Conservation (phyloP, 441 rosid species). For the Macaranga tanarius region DNA sequence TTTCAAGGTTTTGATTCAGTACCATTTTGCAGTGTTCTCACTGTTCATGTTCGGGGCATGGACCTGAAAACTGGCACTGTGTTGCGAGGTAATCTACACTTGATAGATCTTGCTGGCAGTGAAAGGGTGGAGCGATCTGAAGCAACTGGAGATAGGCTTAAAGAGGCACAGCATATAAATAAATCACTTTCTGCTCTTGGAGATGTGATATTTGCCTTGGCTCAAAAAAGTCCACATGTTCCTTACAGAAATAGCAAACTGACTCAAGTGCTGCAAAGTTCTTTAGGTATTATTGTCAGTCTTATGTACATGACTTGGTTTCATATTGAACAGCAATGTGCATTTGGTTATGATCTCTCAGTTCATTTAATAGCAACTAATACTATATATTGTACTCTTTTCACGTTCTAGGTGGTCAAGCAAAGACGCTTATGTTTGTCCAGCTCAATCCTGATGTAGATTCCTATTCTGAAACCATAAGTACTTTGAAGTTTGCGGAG, state of each 20-base stretch:
- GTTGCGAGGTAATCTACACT: slow-evolving; percentile 35
- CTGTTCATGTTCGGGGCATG: slow-evolving; percentile 36
- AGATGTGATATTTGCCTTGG: slow-evolving; percentile 38
- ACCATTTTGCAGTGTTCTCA: slow-evolving; percentile 32
- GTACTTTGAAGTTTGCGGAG: slow-evolving; percentile 41
- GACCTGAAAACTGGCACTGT: slow-evolving; percentile 32
- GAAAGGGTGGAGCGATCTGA: slow-evolving; percentile 42
- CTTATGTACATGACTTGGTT: background rate
- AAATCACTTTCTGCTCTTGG: slow-evolving; percentile 40
- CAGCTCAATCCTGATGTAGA: slow-evolving; percentile 44
- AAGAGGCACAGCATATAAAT: slow-evolving; percentile 42
- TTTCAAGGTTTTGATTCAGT: slow-evolving; percentile 8
- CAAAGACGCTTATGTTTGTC: slow-evolving; percentile 44
- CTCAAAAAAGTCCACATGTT: slow-evolving; percentile 38
- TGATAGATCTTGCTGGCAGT: slow-evolving; percentile 41
- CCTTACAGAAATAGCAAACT: slow-evolving; percentile 44
- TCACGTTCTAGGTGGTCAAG: slow-evolving; percentile 36
- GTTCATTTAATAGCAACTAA: background rate
- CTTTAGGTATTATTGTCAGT: slow-evolving; percentile 27
- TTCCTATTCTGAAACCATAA: slow-evolving; percentile 37
- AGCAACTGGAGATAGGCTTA: slow-evolving; percentile 38
- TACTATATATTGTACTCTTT: background rate
- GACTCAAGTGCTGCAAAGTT: slow-evolving; percentile 40
- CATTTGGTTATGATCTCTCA: background rate
- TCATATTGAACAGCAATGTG: background rate